Conservation (phyloP, 768 basidiomycete species). For the Hypholoma fasciculare region DNA sequence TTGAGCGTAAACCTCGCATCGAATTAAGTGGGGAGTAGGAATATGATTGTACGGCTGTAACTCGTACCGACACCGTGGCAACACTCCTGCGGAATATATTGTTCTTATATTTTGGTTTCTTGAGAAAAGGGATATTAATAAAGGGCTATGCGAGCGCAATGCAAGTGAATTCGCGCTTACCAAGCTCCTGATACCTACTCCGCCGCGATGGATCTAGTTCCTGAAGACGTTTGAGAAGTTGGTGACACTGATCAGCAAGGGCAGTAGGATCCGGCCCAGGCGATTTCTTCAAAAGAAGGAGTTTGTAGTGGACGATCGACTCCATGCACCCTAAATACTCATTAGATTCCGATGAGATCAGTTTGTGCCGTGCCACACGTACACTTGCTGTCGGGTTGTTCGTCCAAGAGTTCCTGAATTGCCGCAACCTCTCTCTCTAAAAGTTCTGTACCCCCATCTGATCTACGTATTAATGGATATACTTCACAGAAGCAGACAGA, state of each 20-base stretch:
- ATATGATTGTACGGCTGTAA: neutral
- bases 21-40: neutral
- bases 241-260: slow-evolving; percentile 45
- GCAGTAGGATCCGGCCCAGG: slow-evolving; percentile 34
- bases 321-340: slow-evolving; percentile 84
- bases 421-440: slow-evolving; percentile 74
- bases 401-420: slow-evolving; percentile 82
- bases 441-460: slow-evolving; percentile 59
- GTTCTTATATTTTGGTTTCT: neutral
- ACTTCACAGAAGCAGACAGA: neutral
- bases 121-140: neutral
- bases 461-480: neutral
- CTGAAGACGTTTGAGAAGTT: slow-evolving; percentile 53
- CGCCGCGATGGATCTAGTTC: slow-evolving; percentile 4
- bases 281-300: slow-evolving; percentile 58
- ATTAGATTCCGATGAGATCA: neutral
- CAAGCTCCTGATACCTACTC: slow-evolving; percentile 57
- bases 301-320: slow-evolving; percentile 83
- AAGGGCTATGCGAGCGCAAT: neutral
- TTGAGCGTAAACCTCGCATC: neutral
- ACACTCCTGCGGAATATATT: neutral
- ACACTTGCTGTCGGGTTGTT: slow-evolving; percentile 96
- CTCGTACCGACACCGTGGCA: neutral
- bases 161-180: slow-evolving; percentile 33
- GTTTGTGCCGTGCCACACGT: slow-evolving; percentile 4